Evolutionary conservation across 2,329 filamentous ascomycete species (phyloP), one percentile per base, ranked within the genome.

Genomic region (Fusarium oxysporum): DNA sequence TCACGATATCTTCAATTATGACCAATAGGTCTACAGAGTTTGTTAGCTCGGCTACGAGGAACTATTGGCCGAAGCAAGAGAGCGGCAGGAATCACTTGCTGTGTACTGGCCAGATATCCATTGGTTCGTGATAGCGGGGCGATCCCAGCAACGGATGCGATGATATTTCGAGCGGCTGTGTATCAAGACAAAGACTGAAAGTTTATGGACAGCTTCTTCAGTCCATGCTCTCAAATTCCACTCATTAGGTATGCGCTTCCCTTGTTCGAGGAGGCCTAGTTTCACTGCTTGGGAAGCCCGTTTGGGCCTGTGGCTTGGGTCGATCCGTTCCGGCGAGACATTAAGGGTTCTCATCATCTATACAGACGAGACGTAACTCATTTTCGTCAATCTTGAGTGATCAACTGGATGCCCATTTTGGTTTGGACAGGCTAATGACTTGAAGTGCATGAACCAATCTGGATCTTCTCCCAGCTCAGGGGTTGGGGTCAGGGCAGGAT

Each of bases 391-490:
- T 25, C 16, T 10, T 50, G 4, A 14, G 12, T 16, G 21, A 11
- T 23, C 21, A 13, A 16, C 0, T n/a, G 3, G 21, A 50, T 50
- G 5, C 8, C 14, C 7, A 17, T 17, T 3, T 23, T 33, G 11
- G 8, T 5, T 33, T 50, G 16, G 8, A 19, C 21, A 13, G 28
- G 11, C 2, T 7, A 23, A 14, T 23, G 16, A 9, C 16, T 23
- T 19, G 30, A 33, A 23, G 16, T 33, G 6, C 16, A 9, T 50
- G 47, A 10, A 16, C 23, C 21, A 8, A 6, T 23, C 7, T 19
- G 2, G 21, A n/a, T 17, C 47, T 33, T 32, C 14, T 6, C 12
- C 11, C 14, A 23, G 40, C 16, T 19, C 21, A 9, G 30, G 30
- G 16, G 5, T 8, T 23, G 7, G 28, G 5, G 5, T 17, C 21